Base-by-base conservation (phyloP, 441 rosid genomes). In the Euphorbia celastroides region DNA sequence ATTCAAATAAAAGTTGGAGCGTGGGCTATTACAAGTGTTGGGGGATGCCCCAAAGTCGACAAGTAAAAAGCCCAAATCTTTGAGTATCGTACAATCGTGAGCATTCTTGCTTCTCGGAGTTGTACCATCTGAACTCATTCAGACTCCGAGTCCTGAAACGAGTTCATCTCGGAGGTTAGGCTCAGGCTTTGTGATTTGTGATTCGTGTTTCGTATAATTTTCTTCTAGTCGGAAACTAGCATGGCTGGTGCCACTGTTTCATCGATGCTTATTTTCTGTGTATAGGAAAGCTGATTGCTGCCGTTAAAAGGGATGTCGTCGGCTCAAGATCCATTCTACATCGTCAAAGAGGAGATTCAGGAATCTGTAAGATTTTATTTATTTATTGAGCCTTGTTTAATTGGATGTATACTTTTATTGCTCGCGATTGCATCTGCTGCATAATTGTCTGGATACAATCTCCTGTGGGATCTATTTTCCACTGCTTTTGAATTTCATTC, bases 281-380 rank as follows among this genome's bases (percentile, higher is more conserved):
- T 28, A 57, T 28, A 57, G 60, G 38, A 16, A 57, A 27, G 34
- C 60, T 57, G 5, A 57, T 57, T 7, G 20, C 8, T 63, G 27
- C 69, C 67, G 67, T 30, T 44, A 11, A 32, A 9, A 22, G 64
- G 38, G 75, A 92, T 95, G 99, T 87, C 97, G 71, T 88, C 96
- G 5, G 96, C 98, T 25, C 98, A 90, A 75, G 99, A 92, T 85
- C 98, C 98, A 1, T 92, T 90, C 70, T 88, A 92, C 70, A 92
- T 92, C 51, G 98, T 92, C 64, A 92, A 90, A 77, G 97, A 95
- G 84, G 97, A 92, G 85, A 89, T 90, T 72, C 97, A 92, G 75
- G 90, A 86, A 48, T 88, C 97, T 76, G 99, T 95, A 81, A 84
- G 97, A 81, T 67, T 22, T 27, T 34, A 36, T 8, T n/a, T 22